Conservation (phyloP, 108 stramenopile genomes). For the Discostella pseudostelligera region DNA sequence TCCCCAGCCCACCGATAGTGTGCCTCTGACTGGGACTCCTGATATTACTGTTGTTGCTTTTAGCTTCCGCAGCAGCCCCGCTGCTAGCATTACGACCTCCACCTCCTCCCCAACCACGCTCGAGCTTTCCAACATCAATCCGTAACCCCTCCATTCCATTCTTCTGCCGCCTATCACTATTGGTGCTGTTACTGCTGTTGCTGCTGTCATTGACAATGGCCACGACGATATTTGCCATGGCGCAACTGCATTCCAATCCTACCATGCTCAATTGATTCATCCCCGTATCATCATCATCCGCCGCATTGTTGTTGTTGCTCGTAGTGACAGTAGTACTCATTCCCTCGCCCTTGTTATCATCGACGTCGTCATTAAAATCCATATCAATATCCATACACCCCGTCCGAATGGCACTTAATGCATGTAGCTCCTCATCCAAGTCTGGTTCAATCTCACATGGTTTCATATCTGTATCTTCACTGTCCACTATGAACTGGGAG, state of each 20-base stretch:
- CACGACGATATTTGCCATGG: constrained; percentile 20
- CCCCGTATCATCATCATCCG: not conserved
- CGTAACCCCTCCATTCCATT: constrained; percentile 1
- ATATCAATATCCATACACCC: constrained; percentile 39
- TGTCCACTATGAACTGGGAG: constrained; percentile 5
- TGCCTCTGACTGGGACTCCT: too few relatives aligned
- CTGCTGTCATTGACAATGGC: not conserved
- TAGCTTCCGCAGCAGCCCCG: not conserved
- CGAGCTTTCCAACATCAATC: not conserved
- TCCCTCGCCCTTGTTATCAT: not conserved
- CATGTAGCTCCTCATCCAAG: constrained; percentile 29
- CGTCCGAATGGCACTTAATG: constrained; percentile 17
- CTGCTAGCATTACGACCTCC: not conserved
- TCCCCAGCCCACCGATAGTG: too few relatives aligned
- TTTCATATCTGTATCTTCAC: constrained; percentile 34
- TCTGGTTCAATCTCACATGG: constrained; percentile 37
- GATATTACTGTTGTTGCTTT: not conserved
- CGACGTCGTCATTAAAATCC: constrained; percentile 9
- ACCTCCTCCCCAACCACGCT: not conserved
- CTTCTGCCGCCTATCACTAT: not conserved
- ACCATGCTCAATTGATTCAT: constrained; percentile 13
- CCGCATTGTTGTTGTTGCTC: not conserved
- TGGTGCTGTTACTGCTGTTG: not conserved
- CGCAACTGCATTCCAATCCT: constrained; percentile 21
- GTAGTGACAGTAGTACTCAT: too few relatives aligned